Base-by-base conservation (phyloP, 768 basidiomycete genomes). In the Hemileccinum rubropunctum region DNA sequence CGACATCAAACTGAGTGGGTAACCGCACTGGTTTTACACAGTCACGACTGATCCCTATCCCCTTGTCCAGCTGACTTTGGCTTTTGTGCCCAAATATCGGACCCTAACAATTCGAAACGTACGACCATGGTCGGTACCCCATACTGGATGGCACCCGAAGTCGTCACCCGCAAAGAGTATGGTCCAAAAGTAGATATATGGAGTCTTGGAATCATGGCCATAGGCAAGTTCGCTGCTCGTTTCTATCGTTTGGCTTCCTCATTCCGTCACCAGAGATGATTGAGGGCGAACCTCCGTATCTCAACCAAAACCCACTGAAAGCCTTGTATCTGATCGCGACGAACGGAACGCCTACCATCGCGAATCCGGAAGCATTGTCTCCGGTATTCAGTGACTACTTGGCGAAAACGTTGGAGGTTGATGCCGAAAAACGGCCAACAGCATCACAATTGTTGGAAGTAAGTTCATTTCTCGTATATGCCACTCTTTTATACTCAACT, bases 71-170 rank as follows among this genome's bases (percentile, higher is more conserved):
- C 94, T 63, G 95, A 97, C 71, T 97, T 98, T 71, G 95, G 95
- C n/a, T 98, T 97, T 77, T 97, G 94, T 56, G 95, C 95, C 3
- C 94, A 97, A 70, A 90, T 97, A 48, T 92, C 93, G 18, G 90
- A 93, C 58, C 79, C 82, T n/a, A 84, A 84, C 9, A 84, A 88
- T 56, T 83, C 92, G 4, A 97, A 97, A 72, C 85, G 95, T 23
- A 95, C 94, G 32, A 97, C 95, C 32, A 98, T 98, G 95, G 94
- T 98, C 43, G 95, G 95, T 3, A 97, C 95, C 1, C 95, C 95
- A 1, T 98, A 98, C 67, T 98, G 95, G 95, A 97, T 98, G 95
- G 95, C 95, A 0, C 95, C 95, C 0, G 95, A 98, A 67, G 95
- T 98, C 42, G 95, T 97, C 56, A 98, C 94, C 21, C 84, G 94